Evolutionary conservation across 495 filamentous ascomycete species (phyloP).

Genomic region (Penicillium lagena): DNA sequence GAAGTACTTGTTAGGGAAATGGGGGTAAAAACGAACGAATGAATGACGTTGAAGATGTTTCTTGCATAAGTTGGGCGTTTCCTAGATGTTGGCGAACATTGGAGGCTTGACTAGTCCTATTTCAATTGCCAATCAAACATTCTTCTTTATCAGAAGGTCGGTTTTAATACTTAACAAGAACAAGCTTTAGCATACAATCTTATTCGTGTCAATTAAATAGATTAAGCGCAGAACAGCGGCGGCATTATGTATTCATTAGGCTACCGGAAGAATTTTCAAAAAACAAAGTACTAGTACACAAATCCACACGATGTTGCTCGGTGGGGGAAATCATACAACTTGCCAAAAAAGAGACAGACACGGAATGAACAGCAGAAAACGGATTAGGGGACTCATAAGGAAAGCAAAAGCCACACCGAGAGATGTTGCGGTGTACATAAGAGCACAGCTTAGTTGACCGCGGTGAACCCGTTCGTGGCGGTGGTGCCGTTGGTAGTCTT

Average conservation of each 20-base stretch:
- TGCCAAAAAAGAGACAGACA: constrained; percentile 2
- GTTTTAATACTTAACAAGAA: too few species aligned
- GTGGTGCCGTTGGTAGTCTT: constrained; percentile 13
- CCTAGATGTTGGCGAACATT: too few species aligned
- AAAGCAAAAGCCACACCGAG: constrained; percentile 3
- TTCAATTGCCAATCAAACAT: too few species aligned
- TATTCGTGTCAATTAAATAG: too few species aligned
- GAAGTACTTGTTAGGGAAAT: too few species aligned
- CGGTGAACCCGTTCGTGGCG: constrained; percentile 16
- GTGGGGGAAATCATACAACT: constrained; percentile 23
- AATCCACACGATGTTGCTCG: constrained; percentile 4
- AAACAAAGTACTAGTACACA: constrained; percentile 16
- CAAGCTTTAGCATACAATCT: too few species aligned
- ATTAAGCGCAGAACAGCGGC: constrained; percentile 2
- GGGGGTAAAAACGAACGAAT: too few species aligned
- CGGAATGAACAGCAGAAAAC: constrained; percentile 2
- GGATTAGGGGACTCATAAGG: neutral
- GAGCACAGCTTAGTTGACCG: constrained; percentile 10
- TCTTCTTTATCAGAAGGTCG: too few species aligned
- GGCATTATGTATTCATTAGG: constrained; percentile 19
- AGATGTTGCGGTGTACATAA: neutral
- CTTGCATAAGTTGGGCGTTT: too few species aligned
- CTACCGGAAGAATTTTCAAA: constrained; percentile 8
- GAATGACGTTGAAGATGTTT: too few species aligned
- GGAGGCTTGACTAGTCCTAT: too few species aligned